Base-by-base conservation (phyloP, 2,329 filamentous ascomycete species). In the Epichloe bromicola region DNA sequence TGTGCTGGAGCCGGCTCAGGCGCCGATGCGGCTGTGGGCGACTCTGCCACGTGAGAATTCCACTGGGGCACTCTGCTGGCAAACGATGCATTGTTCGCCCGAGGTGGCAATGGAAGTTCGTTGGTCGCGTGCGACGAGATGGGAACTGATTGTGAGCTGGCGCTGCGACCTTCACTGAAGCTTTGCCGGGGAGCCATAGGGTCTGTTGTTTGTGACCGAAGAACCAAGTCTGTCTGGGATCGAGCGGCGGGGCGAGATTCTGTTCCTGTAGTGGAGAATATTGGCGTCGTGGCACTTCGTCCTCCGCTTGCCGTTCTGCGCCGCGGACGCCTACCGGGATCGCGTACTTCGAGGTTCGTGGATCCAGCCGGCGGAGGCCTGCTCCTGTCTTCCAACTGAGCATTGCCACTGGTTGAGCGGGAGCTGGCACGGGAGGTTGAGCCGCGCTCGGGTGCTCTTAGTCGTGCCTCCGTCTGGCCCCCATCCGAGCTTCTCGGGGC, bases 171-270 rank as follows among this genome's bases (percentile, higher is more conserved):
- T 10, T 76, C 73, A 11, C 63, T 61, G 30, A 72, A 64, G 42
- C 62, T 64, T 2, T 73, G 68, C 39, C 72, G 67, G 12, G 63
- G 63, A 5, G 62, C 56, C 2, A 63, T 58, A 4, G 66, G 57
- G 23, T 72, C 72, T 14, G 66, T 61, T 8, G 64, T 65, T 20
- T 68, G 68, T 6, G 73, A 64, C 41, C 72, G 70, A 5, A 71
- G 55, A 2, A 68, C 66, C 8, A 88, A 67, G 60, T 89, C 85
- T 2, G 79, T 85, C 45, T 82, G 78, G 17, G 85, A 87, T 20
- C 78, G 75, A 20, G 77, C 71, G 12, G 78, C 75, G 41, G 75
- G 74, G 48, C 73, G 69, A 26, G 69, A 61, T 12, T 75, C 69
- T 14, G 40, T n/a, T 30, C 70, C 60, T 40, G 71, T 62, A 2